Conservation (phyloP, 495 filamentous ascomycete species). For the Patellaria atrata region DNA sequence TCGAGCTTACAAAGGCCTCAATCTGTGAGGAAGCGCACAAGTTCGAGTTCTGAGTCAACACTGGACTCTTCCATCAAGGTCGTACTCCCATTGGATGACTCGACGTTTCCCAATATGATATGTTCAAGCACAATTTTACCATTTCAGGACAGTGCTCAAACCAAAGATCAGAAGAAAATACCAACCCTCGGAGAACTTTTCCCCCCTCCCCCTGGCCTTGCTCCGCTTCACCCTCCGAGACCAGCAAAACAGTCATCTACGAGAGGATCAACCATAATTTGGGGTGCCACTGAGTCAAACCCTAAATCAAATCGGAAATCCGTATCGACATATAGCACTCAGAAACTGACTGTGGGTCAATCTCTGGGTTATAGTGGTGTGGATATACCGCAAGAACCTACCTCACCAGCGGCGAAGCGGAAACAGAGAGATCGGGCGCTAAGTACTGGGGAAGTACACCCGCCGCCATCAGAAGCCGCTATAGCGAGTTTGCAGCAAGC, state of each 20-base stretch:
- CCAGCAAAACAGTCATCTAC: conserved; percentile 45
- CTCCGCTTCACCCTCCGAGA: conserved; percentile 57
- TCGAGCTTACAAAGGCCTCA: conserved; percentile 55
- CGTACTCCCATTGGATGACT: conserved; percentile 40
- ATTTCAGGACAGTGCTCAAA: conserved; percentile 24
- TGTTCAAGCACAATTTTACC: conserved; percentile 54
- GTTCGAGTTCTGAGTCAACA: conserved; percentile 15
- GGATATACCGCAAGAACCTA: conserved; percentile 36
- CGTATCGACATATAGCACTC: conserved; percentile 32
- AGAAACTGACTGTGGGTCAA: conserved; percentile 43
- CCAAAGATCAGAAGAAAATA: conserved; percentile 30
- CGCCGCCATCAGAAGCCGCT: conserved; percentile 29
- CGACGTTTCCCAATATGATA: conserved; percentile 57
- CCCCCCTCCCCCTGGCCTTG: conserved; percentile 50
- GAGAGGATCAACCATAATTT: conserved; percentile 44
- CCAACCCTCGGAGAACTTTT: conserved; percentile 72
- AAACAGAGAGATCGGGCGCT: conserved; percentile 58
- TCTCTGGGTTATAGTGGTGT: conserved; percentile 51
- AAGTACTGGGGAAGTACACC: conserved; percentile 48
- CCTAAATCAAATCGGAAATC: conserved; percentile 37
- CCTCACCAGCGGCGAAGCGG: conserved; percentile 44
- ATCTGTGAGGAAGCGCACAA: conserved; percentile 21
- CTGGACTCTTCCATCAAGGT: conserved; percentile 29
- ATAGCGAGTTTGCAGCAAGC: conserved; percentile 39
- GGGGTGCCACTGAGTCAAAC: conserved; percentile 38